Percentiles rank a stretch among this genome's conserved stretches.
Conservation (phyloP, 1,284 basidiomycete species). For the Schizophyllum amplum region DNA sequence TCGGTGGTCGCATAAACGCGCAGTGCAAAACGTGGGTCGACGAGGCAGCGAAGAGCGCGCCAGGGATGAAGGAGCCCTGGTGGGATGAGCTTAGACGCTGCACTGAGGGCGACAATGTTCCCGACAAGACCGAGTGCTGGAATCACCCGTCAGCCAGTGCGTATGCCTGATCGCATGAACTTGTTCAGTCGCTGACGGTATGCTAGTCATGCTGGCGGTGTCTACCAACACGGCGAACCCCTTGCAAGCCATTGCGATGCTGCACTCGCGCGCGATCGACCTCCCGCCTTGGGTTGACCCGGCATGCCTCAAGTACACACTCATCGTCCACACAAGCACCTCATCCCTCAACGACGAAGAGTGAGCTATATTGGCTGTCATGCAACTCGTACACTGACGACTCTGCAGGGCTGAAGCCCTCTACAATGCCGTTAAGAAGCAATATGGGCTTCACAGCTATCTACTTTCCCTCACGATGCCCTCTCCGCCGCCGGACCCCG, state of each 20-base stretch:
- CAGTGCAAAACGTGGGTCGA: slow-evolving; percentile 61
- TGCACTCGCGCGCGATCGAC: slow-evolving; percentile 56
- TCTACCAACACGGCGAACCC: slow-evolving; percentile 73
- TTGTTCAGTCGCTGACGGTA: slow-evolving; percentile 10
- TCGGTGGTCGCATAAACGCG: slow-evolving; percentile 55
- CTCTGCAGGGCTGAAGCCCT: slow-evolving; percentile 60
- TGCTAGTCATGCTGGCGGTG: slow-evolving; percentile 59
- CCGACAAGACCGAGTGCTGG: slow-evolving; percentile 66
- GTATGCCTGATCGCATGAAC: slow-evolving; percentile 19
- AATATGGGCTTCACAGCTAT: slow-evolving; percentile 68
- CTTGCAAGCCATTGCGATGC: slow-evolving; percentile 60
- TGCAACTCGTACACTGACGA: slow-evolving; percentile 1
- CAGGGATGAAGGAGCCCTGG: slow-evolving; percentile 47
- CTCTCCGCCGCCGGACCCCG: slow-evolving; percentile 43
- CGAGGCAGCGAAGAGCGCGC: slow-evolving; percentile 33
- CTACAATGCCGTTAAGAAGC: slow-evolving; percentile 77
- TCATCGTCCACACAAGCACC: slow-evolving; percentile 65
- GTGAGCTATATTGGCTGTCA: slow-evolving; percentile 33
- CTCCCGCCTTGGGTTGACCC: slow-evolving; percentile 74
- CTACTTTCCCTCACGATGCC: slow-evolving; percentile 57
- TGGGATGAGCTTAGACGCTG: slow-evolving; percentile 76
- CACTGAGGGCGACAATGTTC: slow-evolving; percentile 65
- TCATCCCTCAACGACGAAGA: slow-evolving; percentile 71
- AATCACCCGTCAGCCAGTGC: slow-evolving; percentile 74
- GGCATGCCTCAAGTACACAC: slow-evolving; percentile 57